Conservation (phyloP, 352 stramenopile species). For the Globisporangium acanthophoron region DNA sequence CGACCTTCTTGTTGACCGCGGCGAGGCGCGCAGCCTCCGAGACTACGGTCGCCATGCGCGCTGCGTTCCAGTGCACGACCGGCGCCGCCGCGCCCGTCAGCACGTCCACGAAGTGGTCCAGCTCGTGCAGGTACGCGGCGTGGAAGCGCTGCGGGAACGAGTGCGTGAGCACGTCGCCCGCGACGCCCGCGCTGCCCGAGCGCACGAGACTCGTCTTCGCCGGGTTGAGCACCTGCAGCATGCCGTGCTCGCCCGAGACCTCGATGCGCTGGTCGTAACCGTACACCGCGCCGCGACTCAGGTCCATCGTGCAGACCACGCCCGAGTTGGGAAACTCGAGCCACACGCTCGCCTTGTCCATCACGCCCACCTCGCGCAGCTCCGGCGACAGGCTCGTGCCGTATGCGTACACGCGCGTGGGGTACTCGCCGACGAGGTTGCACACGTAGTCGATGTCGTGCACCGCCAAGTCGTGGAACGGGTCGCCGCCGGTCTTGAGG, state of each 20-base stretch:
- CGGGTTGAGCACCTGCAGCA: slow-evolving; percentile 74
- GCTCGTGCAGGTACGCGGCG: slow-evolving; percentile 78
- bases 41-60: slow-evolving; percentile 75
- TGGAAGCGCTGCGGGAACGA: slow-evolving; percentile 89
- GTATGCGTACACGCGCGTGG: slow-evolving; percentile 75
- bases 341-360: slow-evolving; percentile 83
- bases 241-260: slow-evolving; percentile 70
- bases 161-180: slow-evolving; percentile 52
- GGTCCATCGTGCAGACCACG: slow-evolving; percentile 85
- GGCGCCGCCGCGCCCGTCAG: slow-evolving; percentile 32
- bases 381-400: slow-evolving; percentile 72
- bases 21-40: slow-evolving; percentile 65
- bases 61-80: slow-evolving; percentile 58
- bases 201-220: slow-evolving; percentile 52
- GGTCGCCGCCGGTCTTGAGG: slow-evolving; percentile 81
- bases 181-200: slow-evolving; percentile 45
- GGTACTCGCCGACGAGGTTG: slow-evolving; percentile 67
- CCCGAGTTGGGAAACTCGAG: slow-evolving; percentile 60
- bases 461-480: slow-evolving; percentile 88
- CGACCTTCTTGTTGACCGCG: slow-evolving; percentile 55
- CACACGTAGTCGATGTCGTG: slow-evolving; percentile 93
- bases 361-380: slow-evolving; percentile 58
- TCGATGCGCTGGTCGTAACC: slow-evolving; percentile 93
- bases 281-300: slow-evolving; percentile 82
- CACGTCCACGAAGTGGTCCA: slow-evolving; percentile 79